Evolutionary conservation across 2,329 filamentous ascomycete species (phyloP).

Genomic region (Aspergillus vadensis): DNA sequence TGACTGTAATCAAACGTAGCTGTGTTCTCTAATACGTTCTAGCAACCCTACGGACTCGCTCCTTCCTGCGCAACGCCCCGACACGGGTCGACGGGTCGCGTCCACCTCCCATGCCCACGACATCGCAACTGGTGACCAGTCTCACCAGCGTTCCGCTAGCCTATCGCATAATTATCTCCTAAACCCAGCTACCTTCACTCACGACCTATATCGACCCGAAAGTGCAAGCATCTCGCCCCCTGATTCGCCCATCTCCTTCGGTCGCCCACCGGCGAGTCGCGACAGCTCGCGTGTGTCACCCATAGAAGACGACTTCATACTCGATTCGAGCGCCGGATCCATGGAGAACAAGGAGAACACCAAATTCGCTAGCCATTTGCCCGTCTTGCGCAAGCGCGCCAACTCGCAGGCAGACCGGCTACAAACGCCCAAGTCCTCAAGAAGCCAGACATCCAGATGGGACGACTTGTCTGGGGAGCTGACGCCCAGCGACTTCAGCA

Average conservation of each 20-base stretch:
- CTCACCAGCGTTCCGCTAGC: conserved; percentile 22
- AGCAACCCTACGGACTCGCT: conserved; percentile 22
- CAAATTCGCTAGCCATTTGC: conserved; percentile 32
- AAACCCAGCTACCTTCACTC: background rate
- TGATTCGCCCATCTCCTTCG: conserved; percentile 42
- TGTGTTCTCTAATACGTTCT: conserved; percentile 13
- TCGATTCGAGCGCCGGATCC: conserved; percentile 13
- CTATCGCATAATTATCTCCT: conserved; percentile 15
- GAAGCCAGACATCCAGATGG: conserved; percentile 48
- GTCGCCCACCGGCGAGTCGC: conserved; percentile 27
- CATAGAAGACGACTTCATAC: conserved; percentile 34
- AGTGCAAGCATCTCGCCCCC: conserved; percentile 52
- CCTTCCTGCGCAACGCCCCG: conserved; percentile 22
- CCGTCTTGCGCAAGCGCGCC: conserved; percentile 28
- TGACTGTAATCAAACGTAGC: background rate
- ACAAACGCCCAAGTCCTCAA: conserved; percentile 7
- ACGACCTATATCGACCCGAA: conserved; percentile 2
- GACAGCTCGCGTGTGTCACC: conserved; percentile 44
- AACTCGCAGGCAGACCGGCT: conserved; percentile 14
- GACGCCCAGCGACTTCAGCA: conserved; percentile 59
- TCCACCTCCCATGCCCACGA: conserved; percentile 65
- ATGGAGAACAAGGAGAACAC: conserved; percentile 20
- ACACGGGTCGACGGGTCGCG: conserved; percentile 45
- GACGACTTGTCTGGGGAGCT: conserved; percentile 69
- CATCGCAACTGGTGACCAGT: conserved; percentile 30